These are phyloP conservation scores for Cephalotrichum gorgonifer DNA, from an alignment of 2,329 filamentous ascomycete species.

Conservation along the genomic window DNA sequence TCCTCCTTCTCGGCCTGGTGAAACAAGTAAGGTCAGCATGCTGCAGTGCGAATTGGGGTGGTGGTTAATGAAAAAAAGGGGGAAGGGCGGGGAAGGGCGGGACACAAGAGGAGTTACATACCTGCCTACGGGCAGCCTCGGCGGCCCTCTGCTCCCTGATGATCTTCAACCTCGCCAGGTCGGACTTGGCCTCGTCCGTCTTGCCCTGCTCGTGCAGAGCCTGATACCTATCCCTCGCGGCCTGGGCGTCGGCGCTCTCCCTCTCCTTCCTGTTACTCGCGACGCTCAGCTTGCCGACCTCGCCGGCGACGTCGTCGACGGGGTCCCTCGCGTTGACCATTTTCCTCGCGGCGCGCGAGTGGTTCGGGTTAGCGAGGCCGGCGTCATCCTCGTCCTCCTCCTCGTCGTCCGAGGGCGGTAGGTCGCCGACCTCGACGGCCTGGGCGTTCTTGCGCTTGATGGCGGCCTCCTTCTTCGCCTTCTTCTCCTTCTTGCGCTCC, in stretches of 20 bases:
- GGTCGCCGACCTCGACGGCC: constrained; percentile 70
- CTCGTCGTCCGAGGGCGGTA: constrained; percentile 60
- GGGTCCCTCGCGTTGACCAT: constrained; percentile 34
- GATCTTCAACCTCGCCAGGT: constrained; percentile 70
- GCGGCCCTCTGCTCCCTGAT: constrained; percentile 81
- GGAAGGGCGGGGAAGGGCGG: constrained; percentile 6
- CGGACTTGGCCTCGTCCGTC: constrained; percentile 88
- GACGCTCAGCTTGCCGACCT: constrained; percentile 43
- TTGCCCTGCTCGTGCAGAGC: constrained; percentile 91
- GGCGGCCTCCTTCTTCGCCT: constrained; percentile 84
- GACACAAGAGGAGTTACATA: constrained; percentile 27
- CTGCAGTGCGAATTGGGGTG: no score
- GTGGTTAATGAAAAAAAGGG: background rate
- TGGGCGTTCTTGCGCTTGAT: constrained; percentile 64
- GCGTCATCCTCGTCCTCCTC: constrained; percentile 48
- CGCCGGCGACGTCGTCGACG: constrained; percentile 42
- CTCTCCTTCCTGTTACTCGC: constrained; percentile 41
- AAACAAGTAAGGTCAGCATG: background rate
- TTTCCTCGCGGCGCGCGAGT: constrained; percentile 62
- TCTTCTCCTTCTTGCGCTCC: constrained; percentile 76
- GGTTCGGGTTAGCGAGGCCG: constrained; percentile 83
- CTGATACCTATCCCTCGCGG: constrained; percentile 82
- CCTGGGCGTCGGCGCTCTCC: constrained; percentile 74
- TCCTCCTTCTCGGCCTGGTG: constrained; percentile 48
- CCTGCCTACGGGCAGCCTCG: constrained; percentile 74